Evolutionary conservation across 2,329 filamentous ascomycete genomes (phyloP).

Genomic region (Aureobasidium sp.): DNA sequence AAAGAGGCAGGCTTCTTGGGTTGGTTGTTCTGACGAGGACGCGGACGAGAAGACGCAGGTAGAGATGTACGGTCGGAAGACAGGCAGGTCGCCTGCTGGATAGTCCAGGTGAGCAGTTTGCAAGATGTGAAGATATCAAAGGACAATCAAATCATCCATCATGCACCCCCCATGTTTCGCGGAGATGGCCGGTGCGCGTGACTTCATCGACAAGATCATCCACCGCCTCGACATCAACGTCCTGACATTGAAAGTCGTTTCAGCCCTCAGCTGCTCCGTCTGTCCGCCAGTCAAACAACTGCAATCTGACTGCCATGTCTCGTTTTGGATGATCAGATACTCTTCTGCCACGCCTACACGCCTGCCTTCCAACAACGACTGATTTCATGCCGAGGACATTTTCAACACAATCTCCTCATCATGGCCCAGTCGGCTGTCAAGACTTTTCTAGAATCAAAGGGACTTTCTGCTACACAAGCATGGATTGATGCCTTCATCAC

Average conservation of each 20-base stretch:
- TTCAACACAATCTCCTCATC: slow-evolving; percentile 5
- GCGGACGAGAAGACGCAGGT: background rate
- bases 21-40: background rate
- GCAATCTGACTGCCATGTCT: background rate
- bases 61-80: background rate
- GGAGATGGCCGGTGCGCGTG: slow-evolving; percentile 12
- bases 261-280: background rate
- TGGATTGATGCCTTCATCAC: slow-evolving; percentile 61
- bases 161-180: slow-evolving; percentile 14
- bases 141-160: slow-evolving; percentile 7
- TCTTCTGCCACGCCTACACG: background rate
- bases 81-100: slow-evolving; percentile 1
- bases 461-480: slow-evolving; percentile 47
- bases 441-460: slow-evolving; percentile 48
- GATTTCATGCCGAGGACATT: background rate
- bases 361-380: background rate
- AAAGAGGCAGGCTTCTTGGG: background rate
- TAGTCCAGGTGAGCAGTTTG: background rate
- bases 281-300: background rate
- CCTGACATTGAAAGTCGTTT: background rate
- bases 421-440: slow-evolving; percentile 3
- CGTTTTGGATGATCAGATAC: background rate
- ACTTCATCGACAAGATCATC: slow-evolving; percentile 3
- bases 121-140: background rate
- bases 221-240: background rate